Evolutionary conservation across 768 basidiomycete genomes (phyloP).

Genomic region (Boletus sp.): DNA sequence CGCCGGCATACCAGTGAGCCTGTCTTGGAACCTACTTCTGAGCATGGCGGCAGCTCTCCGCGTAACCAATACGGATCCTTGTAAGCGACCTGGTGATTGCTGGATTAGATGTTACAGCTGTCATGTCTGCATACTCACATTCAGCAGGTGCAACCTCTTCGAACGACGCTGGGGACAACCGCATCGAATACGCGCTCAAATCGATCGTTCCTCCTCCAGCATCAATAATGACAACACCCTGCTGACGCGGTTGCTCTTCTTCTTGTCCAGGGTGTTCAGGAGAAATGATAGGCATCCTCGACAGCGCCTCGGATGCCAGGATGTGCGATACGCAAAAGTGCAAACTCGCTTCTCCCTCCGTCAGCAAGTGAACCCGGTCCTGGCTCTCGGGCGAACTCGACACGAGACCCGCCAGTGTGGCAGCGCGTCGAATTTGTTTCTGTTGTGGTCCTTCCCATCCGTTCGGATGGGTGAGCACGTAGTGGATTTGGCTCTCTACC

Average conservation of each 20-base stretch:
- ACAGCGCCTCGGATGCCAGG: slow-evolving; percentile 34
- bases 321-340: slow-evolving; percentile 54
- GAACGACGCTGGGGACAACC: slow-evolving; percentile 36
- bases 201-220: slow-evolving; percentile 47
- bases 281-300: slow-evolving; percentile 15
- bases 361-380: slow-evolving; percentile 51
- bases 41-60: slow-evolving; percentile 33
- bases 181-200: slow-evolving; percentile 42
- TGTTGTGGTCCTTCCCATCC: slow-evolving; percentile 66
- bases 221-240: slow-evolving; percentile 46
- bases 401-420: slow-evolving; percentile 49
- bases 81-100: slow-evolving; percentile 33
- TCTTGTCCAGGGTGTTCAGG: slow-evolving; percentile 19
- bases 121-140: slow-evolving; percentile 22
- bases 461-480: slow-evolving; percentile 59
- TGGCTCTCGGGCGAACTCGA: slow-evolving; percentile 37
- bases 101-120: not conserved
- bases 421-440: slow-evolving; percentile 51
- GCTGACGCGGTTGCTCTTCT: slow-evolving; percentile 22
- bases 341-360: slow-evolving; percentile 61
- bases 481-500: slow-evolving; percentile 42
- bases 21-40: slow-evolving; percentile 12
- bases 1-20: not conserved
- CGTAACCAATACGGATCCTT: slow-evolving; percentile 41
- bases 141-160: slow-evolving; percentile 37